Conservation (phyloP, 1,284 basidiomycete genomes). For the Trichosporon sp. region DNA sequence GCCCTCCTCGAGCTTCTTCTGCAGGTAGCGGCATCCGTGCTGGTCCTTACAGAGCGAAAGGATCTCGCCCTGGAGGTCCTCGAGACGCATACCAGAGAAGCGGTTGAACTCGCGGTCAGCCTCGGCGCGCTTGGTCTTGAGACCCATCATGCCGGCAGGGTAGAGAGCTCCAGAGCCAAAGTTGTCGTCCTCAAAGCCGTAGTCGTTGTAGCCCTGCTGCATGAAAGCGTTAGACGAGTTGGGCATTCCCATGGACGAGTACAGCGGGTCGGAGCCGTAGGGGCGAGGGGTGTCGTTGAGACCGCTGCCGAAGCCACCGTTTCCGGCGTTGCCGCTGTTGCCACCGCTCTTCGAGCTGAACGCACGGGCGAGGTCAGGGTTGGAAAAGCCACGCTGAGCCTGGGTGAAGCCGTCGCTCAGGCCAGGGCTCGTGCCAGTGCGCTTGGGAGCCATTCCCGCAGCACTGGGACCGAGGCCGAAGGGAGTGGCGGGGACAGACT, state of each 20-base stretch:
- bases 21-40: constrained; percentile 95
- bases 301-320: constrained; percentile 24
- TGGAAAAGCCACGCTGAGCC: constrained; percentile 46
- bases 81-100: constrained; percentile 87
- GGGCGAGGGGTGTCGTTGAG: constrained; percentile 43
- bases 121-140: constrained; percentile 89
- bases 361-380: constrained; percentile 48
- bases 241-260: constrained; percentile 34
- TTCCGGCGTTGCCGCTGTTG: constrained; percentile 6
- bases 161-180: constrained; percentile 74
- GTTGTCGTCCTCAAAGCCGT: constrained; percentile 59
- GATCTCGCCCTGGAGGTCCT: constrained; percentile 93
- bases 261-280: constrained; percentile 44
- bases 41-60: constrained; percentile 94
- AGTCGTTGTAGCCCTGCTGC: constrained; percentile 56
- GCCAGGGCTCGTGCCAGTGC: constrained; percentile 34
- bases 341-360: constrained; percentile 72
- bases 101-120: constrained; percentile 91
- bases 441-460: constrained; percentile 23
- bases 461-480: constrained; percentile 33
- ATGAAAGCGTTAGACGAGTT: constrained; percentile 40
- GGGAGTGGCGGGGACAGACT: constrained; percentile 46
- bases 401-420: constrained; percentile 36
- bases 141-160: constrained; percentile 68
- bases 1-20: constrained; percentile 98